These are phyloP conservation scores for Onygena corvina DNA, from an alignment of 2,329 filamentous ascomycete genomes.

Conservation along the genomic window DNA sequence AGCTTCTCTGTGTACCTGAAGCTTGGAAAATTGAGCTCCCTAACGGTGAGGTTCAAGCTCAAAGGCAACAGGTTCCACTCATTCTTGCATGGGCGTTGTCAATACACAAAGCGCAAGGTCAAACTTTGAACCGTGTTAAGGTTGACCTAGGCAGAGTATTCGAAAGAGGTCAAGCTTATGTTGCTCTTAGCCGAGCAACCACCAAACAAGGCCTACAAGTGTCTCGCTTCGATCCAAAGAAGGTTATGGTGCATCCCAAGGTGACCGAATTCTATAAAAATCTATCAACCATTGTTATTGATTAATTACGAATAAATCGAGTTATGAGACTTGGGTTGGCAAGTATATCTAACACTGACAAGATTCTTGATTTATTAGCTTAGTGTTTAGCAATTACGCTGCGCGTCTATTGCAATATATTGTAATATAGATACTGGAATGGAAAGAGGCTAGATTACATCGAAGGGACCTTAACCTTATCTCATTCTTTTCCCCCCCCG, in stretches of 20 bases:
- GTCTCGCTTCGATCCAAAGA: constrained; percentile 71
- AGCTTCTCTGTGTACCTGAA: constrained; percentile 72
- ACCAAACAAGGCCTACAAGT: constrained; percentile 80
- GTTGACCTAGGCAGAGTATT: constrained; percentile 88
- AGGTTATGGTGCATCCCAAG: constrained; percentile 85
- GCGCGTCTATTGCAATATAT: background rate
- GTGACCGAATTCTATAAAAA: constrained; percentile 78
- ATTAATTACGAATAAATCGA: background rate
- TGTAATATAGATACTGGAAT: background rate
- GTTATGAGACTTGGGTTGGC: background rate
- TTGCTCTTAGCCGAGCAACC: constrained; percentile 85
- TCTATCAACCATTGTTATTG: constrained; percentile 43
- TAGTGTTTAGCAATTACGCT: background rate
- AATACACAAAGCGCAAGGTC: constrained; percentile 95
- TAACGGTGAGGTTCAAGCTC: constrained; percentile 83
- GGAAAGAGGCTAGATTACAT: no score
- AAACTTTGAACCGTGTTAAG: constrained; percentile 85
- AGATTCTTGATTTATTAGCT: constrained; percentile 1
- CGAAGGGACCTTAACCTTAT: no score
- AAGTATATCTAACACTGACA: background rate
- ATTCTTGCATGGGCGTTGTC: constrained; percentile 95
- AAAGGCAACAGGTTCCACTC: constrained; percentile 67
- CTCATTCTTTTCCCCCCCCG: no score
- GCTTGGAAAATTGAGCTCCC: constrained; percentile 97
- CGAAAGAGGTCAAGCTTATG: constrained; percentile 95